Evolutionary conservation across 495 filamentous ascomycete species (phyloP), one percentile per base, ranked within the genome.

Genomic region (Cetradonia linearis): DNA sequence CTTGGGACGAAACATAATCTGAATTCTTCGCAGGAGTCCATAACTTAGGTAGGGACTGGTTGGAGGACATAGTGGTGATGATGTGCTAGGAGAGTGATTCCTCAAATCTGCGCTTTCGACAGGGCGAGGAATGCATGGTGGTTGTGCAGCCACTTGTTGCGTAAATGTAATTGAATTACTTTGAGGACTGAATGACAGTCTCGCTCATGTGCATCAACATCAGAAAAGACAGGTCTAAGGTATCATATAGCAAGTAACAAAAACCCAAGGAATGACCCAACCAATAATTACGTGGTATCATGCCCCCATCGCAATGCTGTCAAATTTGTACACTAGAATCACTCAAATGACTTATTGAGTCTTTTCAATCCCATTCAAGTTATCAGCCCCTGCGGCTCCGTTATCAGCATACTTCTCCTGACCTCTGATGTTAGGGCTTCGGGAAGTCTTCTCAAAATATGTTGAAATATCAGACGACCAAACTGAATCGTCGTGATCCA

Each of bases 371-470:
- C 53, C 42, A 14, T 20, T 34, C n/a, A 46, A 46, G 4, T 1
- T 8, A 34, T 5, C 38, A 31, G 18, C 30, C 4, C 4, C 8
- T 48, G 23, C 48, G 18, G 38, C 50, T 20, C 33, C 30, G n/a
- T 55, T 37, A 46, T 42, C 42, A 18, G 31, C 40, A 49, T 65
- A 59, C 28, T 67, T 67, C 65, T 69, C 65, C 53, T 62, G 61
- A 5, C 50, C 58, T 23, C 40, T 33, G 18, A 67, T 59, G n/a
- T 42, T 56, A 20, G 66, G 65, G 55, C 55, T 65, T 14, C 58
- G 46, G 13, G 55, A 61, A n/a, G 72, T 76, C 55, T 73, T 69
- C 59, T 69, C 63, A 58, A 77, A 77, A 54, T 70, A 77, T 5
- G 65, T 69, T 33, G 65, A 65, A 2, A 76, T 70, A 61, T 78